Percentiles rank a stretch among this genome's conserved stretches.
phyloP scores from a whole-genome alignment of 352 stramenopile species.

The Halophytophthora polymorphica region DNA sequence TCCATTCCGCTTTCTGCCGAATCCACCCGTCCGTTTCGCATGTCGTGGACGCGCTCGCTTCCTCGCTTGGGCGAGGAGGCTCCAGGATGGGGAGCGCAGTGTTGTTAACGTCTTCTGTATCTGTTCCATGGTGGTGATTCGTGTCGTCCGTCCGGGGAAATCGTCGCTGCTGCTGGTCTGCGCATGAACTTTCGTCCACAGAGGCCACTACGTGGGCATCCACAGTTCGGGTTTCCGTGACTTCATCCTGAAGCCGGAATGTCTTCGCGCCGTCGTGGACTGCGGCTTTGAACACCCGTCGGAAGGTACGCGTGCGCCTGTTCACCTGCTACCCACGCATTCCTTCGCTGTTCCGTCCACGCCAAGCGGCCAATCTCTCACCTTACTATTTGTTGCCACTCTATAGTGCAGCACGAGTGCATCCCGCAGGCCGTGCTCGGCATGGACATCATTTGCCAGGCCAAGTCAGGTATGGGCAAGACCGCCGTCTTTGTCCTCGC shows the following conservation, averaged over 20 bases:
- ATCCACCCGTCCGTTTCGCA: background rate
- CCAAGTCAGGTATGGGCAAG: conserved; percentile 99
- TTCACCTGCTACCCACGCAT: background rate
- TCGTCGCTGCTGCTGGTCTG: background rate
- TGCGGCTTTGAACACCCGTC: conserved; percentile 99
- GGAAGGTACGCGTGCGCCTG: conserved; percentile 79
- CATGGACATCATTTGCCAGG: conserved; percentile 99
- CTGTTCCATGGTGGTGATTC: conserved; percentile 42
- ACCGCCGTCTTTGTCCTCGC: conserved; percentile 99
- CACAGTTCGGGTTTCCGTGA: conserved; percentile 99
- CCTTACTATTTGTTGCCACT: conserved; percentile 4
- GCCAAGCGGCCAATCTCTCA: conserved; percentile 13
- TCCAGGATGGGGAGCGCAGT: conserved; percentile 29
- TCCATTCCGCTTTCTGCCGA: conserved; percentile 10
- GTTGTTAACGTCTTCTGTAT: conserved; percentile 88
- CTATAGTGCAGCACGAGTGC: conserved; percentile 96
- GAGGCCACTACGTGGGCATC: conserved; percentile 99
- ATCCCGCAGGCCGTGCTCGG: conserved; percentile 99
- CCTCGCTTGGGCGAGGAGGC: conserved; percentile 15
- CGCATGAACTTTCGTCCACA: conserved; percentile 36
- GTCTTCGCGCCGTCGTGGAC: conserved; percentile 97
- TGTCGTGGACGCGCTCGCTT: conserved; percentile 7
- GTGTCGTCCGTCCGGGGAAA: conserved; percentile 14
- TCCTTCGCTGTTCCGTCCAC: no score
- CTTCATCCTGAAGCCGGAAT: conserved; percentile 99